phyloP scores from a whole-genome alignment of 1,284 basidiomycete species.

The Puccinia coronata region DNA sequence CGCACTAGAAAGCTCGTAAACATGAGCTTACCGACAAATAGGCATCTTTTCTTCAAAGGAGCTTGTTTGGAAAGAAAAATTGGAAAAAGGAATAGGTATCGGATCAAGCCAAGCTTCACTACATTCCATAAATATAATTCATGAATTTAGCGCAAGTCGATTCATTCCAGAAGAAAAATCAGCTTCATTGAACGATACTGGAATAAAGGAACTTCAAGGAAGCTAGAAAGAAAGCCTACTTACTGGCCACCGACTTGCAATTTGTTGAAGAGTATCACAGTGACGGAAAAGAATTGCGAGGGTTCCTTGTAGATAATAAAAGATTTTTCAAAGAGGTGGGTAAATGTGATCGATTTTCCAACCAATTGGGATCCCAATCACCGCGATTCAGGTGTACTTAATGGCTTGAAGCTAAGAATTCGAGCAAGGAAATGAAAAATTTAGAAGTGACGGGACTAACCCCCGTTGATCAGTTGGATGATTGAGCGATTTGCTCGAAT shows the following conservation, averaged over 20 bases:
- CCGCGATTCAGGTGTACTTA: neutral
- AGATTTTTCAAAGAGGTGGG: neutral
- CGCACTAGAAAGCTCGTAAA: neutral
- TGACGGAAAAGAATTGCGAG: neutral
- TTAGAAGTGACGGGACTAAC: neutral
- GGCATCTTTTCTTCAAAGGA: slow-evolving; percentile 16
- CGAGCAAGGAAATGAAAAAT: neutral
- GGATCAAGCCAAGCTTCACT: slow-evolving; percentile 11
- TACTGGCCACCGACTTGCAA: neutral
- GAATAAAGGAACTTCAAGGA: neutral
- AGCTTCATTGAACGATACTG: neutral
- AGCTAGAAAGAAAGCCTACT: neutral
- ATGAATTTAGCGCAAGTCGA: neutral
- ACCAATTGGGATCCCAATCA: neutral
- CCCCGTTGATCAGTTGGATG: neutral
- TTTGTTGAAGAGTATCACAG: neutral
- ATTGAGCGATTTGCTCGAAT: neutral
- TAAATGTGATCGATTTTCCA: neutral
- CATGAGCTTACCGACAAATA: slow-evolving; percentile 8
- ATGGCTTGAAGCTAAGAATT: neutral
- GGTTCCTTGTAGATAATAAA: neutral
- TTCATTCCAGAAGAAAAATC: neutral
- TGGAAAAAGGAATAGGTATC: slow-evolving; percentile 13
- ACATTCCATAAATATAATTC: neutral
- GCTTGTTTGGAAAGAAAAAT: neutral